phyloP scores from a whole-genome alignment of 164 flowering plant species.

The Nymphaea colorata region DNA sequence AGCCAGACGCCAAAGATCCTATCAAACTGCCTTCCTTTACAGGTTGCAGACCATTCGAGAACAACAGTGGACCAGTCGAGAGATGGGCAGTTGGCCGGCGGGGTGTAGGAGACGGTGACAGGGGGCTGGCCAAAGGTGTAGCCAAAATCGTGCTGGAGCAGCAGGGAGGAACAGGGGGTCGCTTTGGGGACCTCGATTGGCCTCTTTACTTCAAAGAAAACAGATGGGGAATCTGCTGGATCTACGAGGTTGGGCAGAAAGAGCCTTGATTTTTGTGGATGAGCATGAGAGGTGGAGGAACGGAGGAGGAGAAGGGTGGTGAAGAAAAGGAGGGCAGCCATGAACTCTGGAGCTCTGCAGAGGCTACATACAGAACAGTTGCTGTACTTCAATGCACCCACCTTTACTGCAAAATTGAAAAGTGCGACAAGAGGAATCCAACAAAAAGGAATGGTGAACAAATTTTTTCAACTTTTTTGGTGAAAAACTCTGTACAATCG shows the following conservation, averaged over 20 bases:
- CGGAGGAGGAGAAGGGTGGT: constrained; percentile 15
- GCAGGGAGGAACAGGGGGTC: constrained; percentile 30
- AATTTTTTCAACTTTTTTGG: too few relatives aligned
- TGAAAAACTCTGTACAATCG: neutral
- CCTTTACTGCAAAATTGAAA: too few relatives aligned
- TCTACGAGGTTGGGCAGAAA: constrained; percentile 6
- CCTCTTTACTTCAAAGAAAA: constrained; percentile 52
- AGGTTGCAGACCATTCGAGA: constrained; percentile 66
- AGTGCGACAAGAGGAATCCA: too few relatives aligned
- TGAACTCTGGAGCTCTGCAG: too few relatives aligned
- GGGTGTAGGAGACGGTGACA: constrained; percentile 38
- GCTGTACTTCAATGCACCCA: too few relatives aligned
- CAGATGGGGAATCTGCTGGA: constrained; percentile 14
- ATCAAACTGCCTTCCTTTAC: constrained; percentile 77
- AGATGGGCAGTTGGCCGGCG: constrained; percentile 41
- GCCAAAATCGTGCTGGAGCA: constrained; percentile 51
- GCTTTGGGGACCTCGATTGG: constrained; percentile 26
- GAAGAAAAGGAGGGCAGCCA: constrained; percentile 9
- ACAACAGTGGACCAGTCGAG: constrained; percentile 42
- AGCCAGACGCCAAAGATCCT: constrained; percentile 92
- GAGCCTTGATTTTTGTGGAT: constrained; percentile 21
- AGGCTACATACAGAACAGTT: too few relatives aligned
- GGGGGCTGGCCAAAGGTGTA: constrained; percentile 52
- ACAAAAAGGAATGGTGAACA: too few relatives aligned
- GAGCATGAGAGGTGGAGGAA: constrained; percentile 20